A percentile compares a stretch with the other conserved stretches of the same genome.
Evolutionary conservation across 345 rosid species (phyloP).

Genomic region (Linum tenue): DNA sequence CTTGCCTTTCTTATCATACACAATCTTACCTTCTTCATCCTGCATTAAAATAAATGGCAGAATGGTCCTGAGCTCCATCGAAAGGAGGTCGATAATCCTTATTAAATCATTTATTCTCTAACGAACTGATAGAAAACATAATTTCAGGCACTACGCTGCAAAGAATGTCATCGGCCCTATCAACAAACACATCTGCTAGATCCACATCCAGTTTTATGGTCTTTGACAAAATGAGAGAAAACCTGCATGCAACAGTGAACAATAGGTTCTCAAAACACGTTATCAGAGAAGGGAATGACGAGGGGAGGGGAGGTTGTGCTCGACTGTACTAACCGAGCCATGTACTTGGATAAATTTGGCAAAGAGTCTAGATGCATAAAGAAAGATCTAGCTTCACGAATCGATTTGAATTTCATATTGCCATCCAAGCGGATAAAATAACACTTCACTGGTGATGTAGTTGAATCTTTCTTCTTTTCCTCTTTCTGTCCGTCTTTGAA

Average conservation of each 20-base stretch:
- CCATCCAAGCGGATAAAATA: slow-evolving; percentile 45
- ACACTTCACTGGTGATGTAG: slow-evolving; percentile 46
- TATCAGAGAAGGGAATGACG: background rate
- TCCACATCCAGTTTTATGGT: slow-evolving; percentile 46
- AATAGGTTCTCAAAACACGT: background rate
- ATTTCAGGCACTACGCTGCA: slow-evolving; percentile 39
- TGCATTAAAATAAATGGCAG: slow-evolving; percentile 14
- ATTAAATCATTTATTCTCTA: background rate
- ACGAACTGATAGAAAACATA: slow-evolving; percentile 1
- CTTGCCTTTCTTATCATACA: slow-evolving; percentile 32
- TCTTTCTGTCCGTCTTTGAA: slow-evolving; percentile 79
- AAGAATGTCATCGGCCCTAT: slow-evolving; percentile 24
- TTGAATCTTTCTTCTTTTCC: slow-evolving; percentile 54
- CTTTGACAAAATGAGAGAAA: slow-evolving; percentile 65
- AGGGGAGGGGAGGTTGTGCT: background rate
- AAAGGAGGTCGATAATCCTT: background rate
- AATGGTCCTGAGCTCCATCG: background rate
- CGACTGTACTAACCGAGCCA: slow-evolving; percentile 46
- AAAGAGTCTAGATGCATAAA: slow-evolving; percentile 67
- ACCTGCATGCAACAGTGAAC: slow-evolving; percentile 30
- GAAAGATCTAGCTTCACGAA: slow-evolving; percentile 54
- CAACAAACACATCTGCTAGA: slow-evolving; percentile 20
- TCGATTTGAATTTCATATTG: slow-evolving; percentile 32
- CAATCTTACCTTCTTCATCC: slow-evolving; percentile 36
- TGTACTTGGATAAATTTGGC: slow-evolving; percentile 46